Evolutionary conservation across 1,284 basidiomycete genomes (phyloP), one percentile per base, ranked within the genome.

Genomic region (Termitomyces sp.): DNA sequence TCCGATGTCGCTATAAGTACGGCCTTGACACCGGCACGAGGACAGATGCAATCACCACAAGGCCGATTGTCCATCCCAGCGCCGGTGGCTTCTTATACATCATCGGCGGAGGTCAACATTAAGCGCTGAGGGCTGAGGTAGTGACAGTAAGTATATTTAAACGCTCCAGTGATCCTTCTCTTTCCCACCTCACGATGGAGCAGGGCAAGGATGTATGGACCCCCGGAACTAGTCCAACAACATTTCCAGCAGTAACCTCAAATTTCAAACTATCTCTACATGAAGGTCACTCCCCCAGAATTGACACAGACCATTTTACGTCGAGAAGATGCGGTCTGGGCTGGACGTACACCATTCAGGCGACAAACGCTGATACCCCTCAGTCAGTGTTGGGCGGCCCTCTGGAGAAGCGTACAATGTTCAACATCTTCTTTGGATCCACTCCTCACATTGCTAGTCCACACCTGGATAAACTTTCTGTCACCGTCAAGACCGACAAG

Each of bases 311-410:
- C 7, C 35, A 41, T 9, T 16, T 50, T 37, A 16, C 24, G 24
- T 46, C 56, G 7, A 50, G 34, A 21, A 43, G 28, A 24, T 52
- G 53, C 5, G 56, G 56, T 26, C 38, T 57, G n/a, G 56, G 56
- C 5, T 57, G 53, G 53, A 16, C 39, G 5, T 56, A 54, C 16
- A 19, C 24, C 13, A 9, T 52, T 16, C 38, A 52, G 5, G 50
- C 50, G 4, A 42, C 14, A 16, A 46, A 38, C 16, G 13, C 7
- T 10, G 54, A 56, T 18, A 9, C 11, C 24, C 26, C 14, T n/a
- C 26, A n/a, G 10, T 16, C 37, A 10, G 19, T n/a, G 11, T 24
- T n/a, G 33, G 19, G 28, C 11, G 26, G n/a, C n/a, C n/a, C n/a
- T 14, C 18, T 24, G n/a, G 37, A 28, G n/a, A 38, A 37, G 47